Conservation (phyloP, 2,329 filamentous ascomycete species). For the Colletotrichum aenigma region DNA sequence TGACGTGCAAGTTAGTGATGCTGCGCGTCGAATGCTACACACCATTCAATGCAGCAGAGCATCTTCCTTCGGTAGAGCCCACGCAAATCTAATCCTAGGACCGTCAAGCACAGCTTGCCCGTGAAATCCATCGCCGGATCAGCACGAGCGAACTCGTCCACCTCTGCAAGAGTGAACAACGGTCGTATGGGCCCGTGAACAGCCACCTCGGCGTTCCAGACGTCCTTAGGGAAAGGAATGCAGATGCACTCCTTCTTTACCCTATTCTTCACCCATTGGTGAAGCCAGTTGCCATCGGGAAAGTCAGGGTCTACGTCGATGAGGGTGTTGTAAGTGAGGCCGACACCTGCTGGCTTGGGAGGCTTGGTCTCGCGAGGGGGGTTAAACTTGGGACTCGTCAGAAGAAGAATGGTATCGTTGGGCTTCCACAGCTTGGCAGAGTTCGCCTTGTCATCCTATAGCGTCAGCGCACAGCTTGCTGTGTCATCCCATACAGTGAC, state of each 20-base stretch:
- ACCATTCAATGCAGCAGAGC: conserved; percentile 47
- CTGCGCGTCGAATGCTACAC: neutral
- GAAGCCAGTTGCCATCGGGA: conserved; percentile 57
- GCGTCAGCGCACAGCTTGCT: conserved; percentile 52
- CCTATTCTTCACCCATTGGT: conserved; percentile 49
- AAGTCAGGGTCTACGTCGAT: conserved; percentile 61
- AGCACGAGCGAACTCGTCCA: conserved; percentile 44
- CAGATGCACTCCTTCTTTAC: conserved; percentile 55
- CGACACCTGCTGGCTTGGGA: conserved; percentile 23
- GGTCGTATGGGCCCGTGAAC: conserved; percentile 34
- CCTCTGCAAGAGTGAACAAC: conserved; percentile 45
- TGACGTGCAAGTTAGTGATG: neutral
- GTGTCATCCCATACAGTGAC: conserved; percentile 64
- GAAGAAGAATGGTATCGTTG: conserved; percentile 53
- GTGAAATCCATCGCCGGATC: conserved; percentile 37
- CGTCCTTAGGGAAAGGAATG: conserved; percentile 47
- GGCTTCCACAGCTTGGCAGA: conserved; percentile 49
- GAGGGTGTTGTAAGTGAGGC: conserved; percentile 45
- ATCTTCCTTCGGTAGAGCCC: conserved; percentile 33
- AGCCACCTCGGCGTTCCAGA: conserved; percentile 39
- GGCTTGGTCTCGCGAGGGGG: neutral
- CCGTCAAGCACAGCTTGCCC: conserved; percentile 41
- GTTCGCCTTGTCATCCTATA: conserved; percentile 56
- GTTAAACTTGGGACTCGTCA: conserved; percentile 44
- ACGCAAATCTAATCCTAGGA: conserved; percentile 33